Conservation (phyloP, 768 basidiomycete genomes). For the Suillus cothurnatus region DNA sequence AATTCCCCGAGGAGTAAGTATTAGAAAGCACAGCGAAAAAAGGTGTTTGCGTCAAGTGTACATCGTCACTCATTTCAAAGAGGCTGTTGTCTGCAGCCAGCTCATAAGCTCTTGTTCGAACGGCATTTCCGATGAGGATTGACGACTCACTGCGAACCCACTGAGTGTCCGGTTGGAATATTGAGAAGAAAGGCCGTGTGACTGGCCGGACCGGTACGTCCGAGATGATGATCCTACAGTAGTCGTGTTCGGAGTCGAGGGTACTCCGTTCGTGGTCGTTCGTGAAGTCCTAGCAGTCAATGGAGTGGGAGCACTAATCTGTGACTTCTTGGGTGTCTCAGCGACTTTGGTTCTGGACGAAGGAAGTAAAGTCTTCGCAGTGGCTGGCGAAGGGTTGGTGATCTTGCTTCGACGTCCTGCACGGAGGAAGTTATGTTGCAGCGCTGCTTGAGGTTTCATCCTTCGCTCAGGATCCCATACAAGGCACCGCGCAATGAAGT, state of each 20-base stretch:
- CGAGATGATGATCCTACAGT: conserved; percentile 62
- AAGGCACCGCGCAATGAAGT: conserved; percentile 97
- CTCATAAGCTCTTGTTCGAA: conserved; percentile 40
- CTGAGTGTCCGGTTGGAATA: conserved; percentile 75
- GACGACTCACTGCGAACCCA: conserved; percentile 63
- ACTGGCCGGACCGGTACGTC: conserved; percentile 69
- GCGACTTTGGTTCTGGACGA: conserved; percentile 61
- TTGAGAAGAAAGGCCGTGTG: conserved; percentile 71
- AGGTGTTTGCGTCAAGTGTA: conserved; percentile 8
- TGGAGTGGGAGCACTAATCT: conserved; percentile 88
- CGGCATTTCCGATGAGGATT: conserved; percentile 34
- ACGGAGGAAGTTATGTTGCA: conserved; percentile 89
- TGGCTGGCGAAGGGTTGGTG: conserved; percentile 42
- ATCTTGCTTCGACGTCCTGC: conserved; percentile 60
- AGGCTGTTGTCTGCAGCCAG: conserved; percentile 39
- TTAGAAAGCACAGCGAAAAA: conserved; percentile 12
- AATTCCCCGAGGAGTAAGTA: conserved; percentile 20
- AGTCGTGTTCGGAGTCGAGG: conserved; percentile 62
- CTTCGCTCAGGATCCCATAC: conserved; percentile 97
- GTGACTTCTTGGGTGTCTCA: conserved; percentile 85
- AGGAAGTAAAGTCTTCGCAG: conserved; percentile 58
- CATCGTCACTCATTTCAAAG: conserved; percentile 28
- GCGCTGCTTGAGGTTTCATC: conserved; percentile 89
- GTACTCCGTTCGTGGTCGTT: conserved; percentile 48
- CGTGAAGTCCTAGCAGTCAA: conserved; percentile 77